Conservation (phyloP, 768 basidiomycete genomes). For the Sporobolomyces phaffii region DNA sequence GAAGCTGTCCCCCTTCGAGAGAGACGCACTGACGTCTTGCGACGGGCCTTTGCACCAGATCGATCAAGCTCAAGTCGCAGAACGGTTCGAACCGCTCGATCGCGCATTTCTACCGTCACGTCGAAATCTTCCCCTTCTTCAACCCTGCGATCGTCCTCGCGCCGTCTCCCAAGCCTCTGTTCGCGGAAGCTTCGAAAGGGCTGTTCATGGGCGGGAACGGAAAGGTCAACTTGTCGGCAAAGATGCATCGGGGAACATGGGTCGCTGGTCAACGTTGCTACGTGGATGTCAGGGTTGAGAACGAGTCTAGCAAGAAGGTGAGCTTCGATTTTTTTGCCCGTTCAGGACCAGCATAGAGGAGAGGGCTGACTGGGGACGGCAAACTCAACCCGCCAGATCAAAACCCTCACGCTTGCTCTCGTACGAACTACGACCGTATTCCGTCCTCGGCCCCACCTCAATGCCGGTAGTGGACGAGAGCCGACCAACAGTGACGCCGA, state of each 20-base stretch:
- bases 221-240: constrained; percentile 61
- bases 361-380: background rate
- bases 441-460: constrained; percentile 53
- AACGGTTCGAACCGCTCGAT: constrained; percentile 61
- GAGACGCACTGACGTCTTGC: background rate
- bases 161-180: constrained; percentile 58
- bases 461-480: constrained; percentile 39
- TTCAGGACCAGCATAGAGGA: no score
- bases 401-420: constrained; percentile 59
- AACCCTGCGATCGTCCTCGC: constrained; percentile 60
- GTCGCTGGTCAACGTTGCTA: constrained; percentile 72
- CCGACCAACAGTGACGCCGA: constrained; percentile 26
- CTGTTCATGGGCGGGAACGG: constrained; percentile 62
- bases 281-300: constrained; percentile 61
- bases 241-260: constrained; percentile 68
- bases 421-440: constrained; percentile 63
- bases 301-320: constrained; percentile 54
- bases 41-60: no score
- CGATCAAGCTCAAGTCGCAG: constrained; percentile 67
- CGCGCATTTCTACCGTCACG: constrained; percentile 80
- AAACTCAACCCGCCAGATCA: constrained; percentile 52
- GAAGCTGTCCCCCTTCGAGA: background rate
- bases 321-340: background rate
- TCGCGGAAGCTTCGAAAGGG: constrained; percentile 55
- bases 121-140: constrained; percentile 71